Evolutionary conservation across 345 rosid genomes (phyloP), one percentile per base, ranked within the genome.

Genomic region (Nasturtium officinale): DNA sequence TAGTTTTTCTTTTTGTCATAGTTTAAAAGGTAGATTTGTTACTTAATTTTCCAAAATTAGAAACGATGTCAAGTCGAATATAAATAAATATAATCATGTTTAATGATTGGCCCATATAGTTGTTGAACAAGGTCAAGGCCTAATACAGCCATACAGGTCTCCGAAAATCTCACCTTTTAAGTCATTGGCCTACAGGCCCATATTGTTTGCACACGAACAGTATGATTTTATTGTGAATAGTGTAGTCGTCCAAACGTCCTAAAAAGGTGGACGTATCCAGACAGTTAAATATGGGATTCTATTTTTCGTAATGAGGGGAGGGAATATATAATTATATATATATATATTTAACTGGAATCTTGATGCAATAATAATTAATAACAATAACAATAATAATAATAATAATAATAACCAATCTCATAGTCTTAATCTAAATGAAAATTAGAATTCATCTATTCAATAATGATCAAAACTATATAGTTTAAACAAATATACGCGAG

Each of bases 81-180:
- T 9, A 6, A 17, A 1, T 2, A 23, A n/a, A n/a, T n/a, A n/a
- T n/a, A n/a, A n/a, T n/a, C n/a, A n/a, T 25, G 15, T 25, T 46
- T 10, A 37, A 12, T 37, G 53, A 17, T 42, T 52, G 42, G 69
- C 61, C 68, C 33, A 28, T 51, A 4, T 56, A 16, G 40, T 25
- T 33, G 29, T 11, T 60, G 23, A 51, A 38, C 61, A 51, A 5
- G 62, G 23, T 9, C 9, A 51, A 61, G 23, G 75, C 75, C 60
- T 59, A 70, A 55, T 59, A 23, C 4, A n/a, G 6, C 1, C 25
- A 23, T 23, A 23, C 25, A 23, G 1, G 20, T 12, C 75, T 23
- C 25, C 2, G 25, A 23, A 23, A 23, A 1, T 23, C 25, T 1
- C 25, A 23, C 25, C 25, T 23, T 23, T 2, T 23, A 23, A 23